phyloP scores from a whole-genome alignment of 495 filamentous ascomycete species.

The Schizothecium vesticola region DNA sequence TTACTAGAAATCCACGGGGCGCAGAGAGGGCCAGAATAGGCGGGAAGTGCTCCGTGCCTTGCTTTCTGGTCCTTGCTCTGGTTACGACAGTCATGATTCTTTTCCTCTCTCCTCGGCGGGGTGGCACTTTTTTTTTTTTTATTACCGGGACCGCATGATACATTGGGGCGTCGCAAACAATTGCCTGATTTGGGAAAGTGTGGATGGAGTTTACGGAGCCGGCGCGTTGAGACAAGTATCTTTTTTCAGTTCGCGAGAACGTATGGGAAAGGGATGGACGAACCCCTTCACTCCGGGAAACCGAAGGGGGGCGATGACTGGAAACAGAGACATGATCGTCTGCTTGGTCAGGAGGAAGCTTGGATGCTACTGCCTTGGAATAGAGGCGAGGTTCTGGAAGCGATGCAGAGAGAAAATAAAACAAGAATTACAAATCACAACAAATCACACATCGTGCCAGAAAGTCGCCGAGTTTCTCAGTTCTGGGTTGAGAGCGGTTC shows the following conservation, averaged over 20 bases:
- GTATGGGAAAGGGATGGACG: not conserved
- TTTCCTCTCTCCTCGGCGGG: not conserved
- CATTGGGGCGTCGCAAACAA: not conserved
- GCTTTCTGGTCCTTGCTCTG: not conserved
- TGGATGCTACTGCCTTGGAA: not conserved
- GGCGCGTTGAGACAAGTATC: not conserved
- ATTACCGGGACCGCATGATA: not conserved
- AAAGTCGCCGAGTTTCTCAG: not conserved
- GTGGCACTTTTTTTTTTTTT: not conserved
- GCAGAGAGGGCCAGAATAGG: not conserved
- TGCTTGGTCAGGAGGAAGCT: not conserved
- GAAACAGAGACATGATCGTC: not conserved
- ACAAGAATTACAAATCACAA: not conserved
- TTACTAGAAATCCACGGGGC: not conserved
- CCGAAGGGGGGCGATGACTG: not conserved
- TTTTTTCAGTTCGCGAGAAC: not conserved
- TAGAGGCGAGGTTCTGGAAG: not conserved
- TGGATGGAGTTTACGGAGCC: not conserved
- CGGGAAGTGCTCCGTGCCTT: not conserved
- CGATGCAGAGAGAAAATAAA: not conserved
- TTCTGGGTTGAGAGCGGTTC: not conserved
- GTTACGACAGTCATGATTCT: not conserved
- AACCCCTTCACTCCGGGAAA: not conserved
- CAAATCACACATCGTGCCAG: not conserved
- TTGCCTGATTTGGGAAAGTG: not conserved